phyloP scores from a whole-genome alignment of 495 filamentous ascomycete species.

The Neurospora sublineolata region DNA sequence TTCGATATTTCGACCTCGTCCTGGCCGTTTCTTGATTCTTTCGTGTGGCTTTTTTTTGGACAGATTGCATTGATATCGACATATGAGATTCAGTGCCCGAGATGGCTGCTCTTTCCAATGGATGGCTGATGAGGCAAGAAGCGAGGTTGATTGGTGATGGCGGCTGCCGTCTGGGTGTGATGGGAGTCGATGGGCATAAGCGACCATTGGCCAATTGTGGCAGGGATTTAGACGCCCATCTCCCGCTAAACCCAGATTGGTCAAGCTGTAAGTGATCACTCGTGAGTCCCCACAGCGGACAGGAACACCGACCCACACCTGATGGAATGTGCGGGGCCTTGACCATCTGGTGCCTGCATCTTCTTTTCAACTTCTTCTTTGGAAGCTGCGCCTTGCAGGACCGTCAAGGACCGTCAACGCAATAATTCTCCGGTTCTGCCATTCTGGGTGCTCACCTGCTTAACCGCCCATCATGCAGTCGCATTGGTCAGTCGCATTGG shows the following conservation, averaged over 20 bases:
- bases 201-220: conserved; percentile 23
- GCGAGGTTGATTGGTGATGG: neutral
- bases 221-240: conserved; percentile 35
- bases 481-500: conserved; percentile 16
- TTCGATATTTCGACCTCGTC: no score
- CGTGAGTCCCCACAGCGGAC: conserved; percentile 16
- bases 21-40: neutral
- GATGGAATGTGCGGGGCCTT: neutral
- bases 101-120: neutral
- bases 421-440: neutral
- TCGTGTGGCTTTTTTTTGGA: neutral
- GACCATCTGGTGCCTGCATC: neutral
- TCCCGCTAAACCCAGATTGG: conserved; percentile 9
- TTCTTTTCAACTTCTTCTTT: neutral
- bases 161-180: conserved; percentile 12
- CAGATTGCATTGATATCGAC: neutral
- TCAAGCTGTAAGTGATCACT: conserved; percentile 15
- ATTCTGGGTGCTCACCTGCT: conserved; percentile 3
- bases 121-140: neutral
- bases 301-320: neutral
- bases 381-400: neutral
- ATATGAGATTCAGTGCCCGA: neutral
- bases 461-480: conserved; percentile 38
- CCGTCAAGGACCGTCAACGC: neutral
- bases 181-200: conserved; percentile 11